Base-by-base conservation (phyloP, 352 stramenopile genomes). In the Phytophthora pisi region DNA sequence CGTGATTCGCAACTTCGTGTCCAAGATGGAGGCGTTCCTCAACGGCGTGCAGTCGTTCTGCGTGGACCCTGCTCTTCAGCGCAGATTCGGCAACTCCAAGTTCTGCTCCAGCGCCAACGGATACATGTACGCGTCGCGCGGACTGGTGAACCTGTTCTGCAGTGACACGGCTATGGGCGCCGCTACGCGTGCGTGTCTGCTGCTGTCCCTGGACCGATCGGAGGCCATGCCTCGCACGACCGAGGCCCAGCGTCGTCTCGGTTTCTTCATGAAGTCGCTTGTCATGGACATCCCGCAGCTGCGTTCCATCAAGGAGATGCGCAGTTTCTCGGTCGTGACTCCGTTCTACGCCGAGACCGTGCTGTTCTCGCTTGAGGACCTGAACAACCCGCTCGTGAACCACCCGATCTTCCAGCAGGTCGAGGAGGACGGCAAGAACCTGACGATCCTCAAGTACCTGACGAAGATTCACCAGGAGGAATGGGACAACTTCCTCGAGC, bases 1-100 rank as follows among this genome's bases (percentile, higher is more conserved):
- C 55, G 82, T 94, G 38, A 91, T 92, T 28, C 88, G 88, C 55
- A 95, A 94, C 79, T 95, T 95, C 80, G 88, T 95, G n/a, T 78
- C 62, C 43, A 94, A 95, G 76, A 95, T 92, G 86, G 88, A 95
- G 38, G 68, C 69, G 1, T 88, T 96, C 55, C 54, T 96, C 20
- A 89, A 79, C 40, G 69, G 66, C 3, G 66, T 96, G 2, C 84
- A 90, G 52, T 65, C 65, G 20, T 96, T 96, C 62, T 93, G 83
- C 52, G 61, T 82, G 28, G 86, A 91, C 54, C 83, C 79, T 13
- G 75, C 68, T 24, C 38, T 91, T 46, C 79, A 85, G 62, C 74
- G 74, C 62, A 93, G 93, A 70, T 94, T 95, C 50, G 67, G 59
- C 20, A 92, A 90, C 75, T 76, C 86, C 13, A 94, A 93, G 64